Conservation (phyloP, 2,329 filamentous ascomycete species). For the Pseudogymnoascus sp. region DNA sequence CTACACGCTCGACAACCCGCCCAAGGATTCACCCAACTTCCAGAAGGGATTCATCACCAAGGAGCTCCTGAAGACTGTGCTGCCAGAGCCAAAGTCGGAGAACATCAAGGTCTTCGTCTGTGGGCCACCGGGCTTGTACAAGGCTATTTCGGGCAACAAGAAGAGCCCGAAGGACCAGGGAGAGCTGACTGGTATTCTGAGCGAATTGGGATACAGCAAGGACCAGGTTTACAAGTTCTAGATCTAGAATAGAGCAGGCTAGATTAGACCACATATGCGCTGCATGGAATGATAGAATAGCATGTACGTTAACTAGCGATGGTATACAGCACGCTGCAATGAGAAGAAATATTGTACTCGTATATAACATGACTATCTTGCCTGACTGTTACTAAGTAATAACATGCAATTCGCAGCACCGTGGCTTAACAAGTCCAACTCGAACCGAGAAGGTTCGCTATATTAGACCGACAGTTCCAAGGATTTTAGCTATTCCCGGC, state of each 20-base stretch:
- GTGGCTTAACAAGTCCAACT: not conserved
- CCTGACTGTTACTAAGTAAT: not conserved
- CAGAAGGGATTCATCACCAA: constrained; percentile 77
- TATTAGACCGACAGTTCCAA: not conserved
- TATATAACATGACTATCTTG: not conserved
- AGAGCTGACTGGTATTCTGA: constrained; percentile 68
- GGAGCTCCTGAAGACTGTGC: constrained; percentile 87
- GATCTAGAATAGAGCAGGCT: not conserved
- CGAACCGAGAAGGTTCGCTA: not conserved
- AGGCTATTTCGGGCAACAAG: constrained; percentile 84
- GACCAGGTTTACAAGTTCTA: constrained; percentile 98
- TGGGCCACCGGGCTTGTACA: constrained; percentile 87
- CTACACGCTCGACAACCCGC: constrained; percentile 82
- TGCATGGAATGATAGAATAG: constrained; percentile 1
- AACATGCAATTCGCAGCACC: not conserved
- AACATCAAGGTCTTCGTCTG: constrained; percentile 97
- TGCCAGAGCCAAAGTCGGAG: constrained; percentile 83
- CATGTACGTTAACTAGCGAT: not conserved
- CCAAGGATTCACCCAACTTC: constrained; percentile 62
- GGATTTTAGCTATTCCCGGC: not conserved
- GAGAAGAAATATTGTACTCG: not conserved
- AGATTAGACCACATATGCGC: not conserved
- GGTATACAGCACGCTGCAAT: not conserved
- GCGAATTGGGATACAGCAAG: constrained; percentile 75
- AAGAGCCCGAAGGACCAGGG: constrained; percentile 90